Base-by-base conservation (phyloP, 2,329 filamentous ascomycete genomes). In the Plenodomus lindquistii region DNA sequence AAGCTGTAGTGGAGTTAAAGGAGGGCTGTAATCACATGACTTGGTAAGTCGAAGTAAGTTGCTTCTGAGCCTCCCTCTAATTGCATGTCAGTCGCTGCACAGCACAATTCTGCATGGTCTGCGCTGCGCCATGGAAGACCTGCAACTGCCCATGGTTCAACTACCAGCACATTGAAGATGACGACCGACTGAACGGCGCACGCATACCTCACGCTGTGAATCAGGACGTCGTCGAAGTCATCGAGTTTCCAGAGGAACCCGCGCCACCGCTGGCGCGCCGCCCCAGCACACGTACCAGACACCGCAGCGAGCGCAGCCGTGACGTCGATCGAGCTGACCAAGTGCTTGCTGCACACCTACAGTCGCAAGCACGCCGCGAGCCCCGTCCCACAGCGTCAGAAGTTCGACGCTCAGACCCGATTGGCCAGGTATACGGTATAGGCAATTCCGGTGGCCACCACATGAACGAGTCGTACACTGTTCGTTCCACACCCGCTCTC, bases 11-110 rank as follows among this genome's bases (percentile, higher is more conserved):
- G 37, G 88, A 95, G 70, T 75, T 91, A 41, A 87, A 87, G 59
- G 88, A 93, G 70, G 90, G 90, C 37, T 91, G 88, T 72, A 92
- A 93, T 73, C 91, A 93, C 68, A 93, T 95, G 84, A 91, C 85
- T 21, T 96, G 91, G 86, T 89, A 77, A 73, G 83, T 55, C 31
- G 19, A 45, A 15, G 44, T 38, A n/a, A 19, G 16, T 24, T 17
- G 48, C 48, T 37, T 57, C 55, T 40, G 35, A n/a, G 44, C 36
- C 11, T 39, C 11, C 11, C 19, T 39, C 64, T 65, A 39, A 59
- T 48, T 29, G 40, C 40, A 44, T 40, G 21, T 53, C 67, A 85
- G 86, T 69, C 88, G 85, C 46, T 96, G 91, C 65, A 86, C 83
- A 44, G 89, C 89, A 21, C 83, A 95, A 61, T 95, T 95, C 65